These are phyloP conservation scores for Apiospora pterosperma DNA, from an alignment of 2,329 filamentous ascomycete species.

Conservation along the genomic window DNA sequence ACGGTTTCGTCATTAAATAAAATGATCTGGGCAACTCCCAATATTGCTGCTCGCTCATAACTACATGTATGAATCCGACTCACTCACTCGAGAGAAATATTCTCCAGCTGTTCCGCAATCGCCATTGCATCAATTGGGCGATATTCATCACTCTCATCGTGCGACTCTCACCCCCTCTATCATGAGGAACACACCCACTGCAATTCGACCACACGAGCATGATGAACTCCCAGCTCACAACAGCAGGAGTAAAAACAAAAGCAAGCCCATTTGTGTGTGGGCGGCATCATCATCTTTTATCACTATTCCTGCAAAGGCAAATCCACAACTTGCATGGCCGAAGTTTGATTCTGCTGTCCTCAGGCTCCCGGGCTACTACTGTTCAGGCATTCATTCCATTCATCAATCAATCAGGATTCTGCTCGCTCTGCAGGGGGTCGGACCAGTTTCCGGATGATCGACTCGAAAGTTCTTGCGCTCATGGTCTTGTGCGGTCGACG, in stretches of 20 bases:
- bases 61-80: neutral
- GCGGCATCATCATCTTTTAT: neutral
- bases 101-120: neutral
- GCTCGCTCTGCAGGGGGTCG: neutral
- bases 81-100: neutral
- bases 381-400: neutral
- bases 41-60: neutral
- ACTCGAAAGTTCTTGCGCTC: neutral
- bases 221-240: neutral
- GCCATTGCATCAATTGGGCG: neutral
- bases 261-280: conserved; percentile 4
- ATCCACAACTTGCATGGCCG: neutral
- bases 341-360: conserved; percentile 1
- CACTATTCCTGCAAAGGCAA: neutral
- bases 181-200: neutral
- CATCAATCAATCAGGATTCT: neutral
- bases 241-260: neutral
- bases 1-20: conserved; percentile 4
- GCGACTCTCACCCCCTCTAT: neutral
- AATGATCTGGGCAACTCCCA: neutral
- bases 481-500: neutral
- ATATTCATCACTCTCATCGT: neutral
- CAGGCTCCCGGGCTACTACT: neutral
- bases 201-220: neutral
- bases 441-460: neutral